Evolutionary conservation across 345 rosid genomes (phyloP), one percentile per base, ranked within the genome.

Genomic region (Melaleuca alternifolia): DNA sequence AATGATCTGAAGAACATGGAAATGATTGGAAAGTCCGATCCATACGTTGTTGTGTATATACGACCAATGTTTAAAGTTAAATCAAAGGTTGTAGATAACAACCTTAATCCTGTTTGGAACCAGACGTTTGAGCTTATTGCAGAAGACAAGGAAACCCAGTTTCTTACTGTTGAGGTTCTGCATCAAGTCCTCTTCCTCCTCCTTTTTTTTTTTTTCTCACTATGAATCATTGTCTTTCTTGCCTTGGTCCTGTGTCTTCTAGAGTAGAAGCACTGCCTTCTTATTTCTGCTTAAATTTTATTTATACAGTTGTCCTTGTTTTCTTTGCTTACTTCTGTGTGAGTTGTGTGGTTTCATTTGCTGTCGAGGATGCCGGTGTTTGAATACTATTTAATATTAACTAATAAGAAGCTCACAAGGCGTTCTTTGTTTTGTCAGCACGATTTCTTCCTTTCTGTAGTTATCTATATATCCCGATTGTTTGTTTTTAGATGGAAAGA

Each of bases 21-120:
- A 91, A 89, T 98, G 96, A 93, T 98, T 86, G 99, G 99, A 85
- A 98, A 96, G 91, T 98, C 99, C 26, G 99, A 98, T 92, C 99
- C 99, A 51, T 98, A 98, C 44, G 98, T 87, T 41, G 93, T 93
- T 54, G 90, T 98, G 83, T 84, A 93, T 86, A 90, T 96, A 85
- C 95, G 98, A 61, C 98, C 99, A 83, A 86, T 96, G 37, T 94
- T 95, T 90, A 98, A 98, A 92, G 94, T 95, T 84, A 98, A 96
- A 93, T 89, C 99, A 86, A 91, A 93, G 37, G 91, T 92, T 33
- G 90, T 98, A 61, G 99, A 96, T 12, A 98, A 95, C 93, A 95
- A 98, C 92, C 92, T 98, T 86, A 95, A 95, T 91, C 99, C 99
- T 88, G 92, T 95, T 83, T 98, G 98, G 98, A 92, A 98, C 89